phyloP scores from a whole-genome alignment of 371 early-diverging fungal genomes.

The Phascolomyces articulosus region DNA sequence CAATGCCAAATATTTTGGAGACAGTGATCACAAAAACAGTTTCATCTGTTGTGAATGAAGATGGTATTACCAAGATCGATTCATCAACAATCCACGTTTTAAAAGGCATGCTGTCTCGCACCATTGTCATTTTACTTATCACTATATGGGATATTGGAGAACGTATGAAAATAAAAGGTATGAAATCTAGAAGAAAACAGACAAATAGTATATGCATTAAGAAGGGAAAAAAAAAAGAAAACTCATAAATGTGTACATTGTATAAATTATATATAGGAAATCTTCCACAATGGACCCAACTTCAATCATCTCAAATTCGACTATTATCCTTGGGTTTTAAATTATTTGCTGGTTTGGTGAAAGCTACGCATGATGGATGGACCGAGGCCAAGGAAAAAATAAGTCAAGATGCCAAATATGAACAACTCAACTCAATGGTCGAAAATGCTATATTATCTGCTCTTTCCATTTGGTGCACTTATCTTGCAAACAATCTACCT shows the following conservation, averaged over 20 bases:
- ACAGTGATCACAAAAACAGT: background rate
- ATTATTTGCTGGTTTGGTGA: constrained; percentile 23
- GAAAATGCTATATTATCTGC: constrained; percentile 36
- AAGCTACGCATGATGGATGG: constrained; percentile 23
- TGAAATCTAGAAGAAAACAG: too few species aligned
- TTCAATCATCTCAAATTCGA: constrained; percentile 34
- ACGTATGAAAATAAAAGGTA: constrained; percentile 35
- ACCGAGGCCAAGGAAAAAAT: constrained; percentile 18
- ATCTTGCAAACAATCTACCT: constrained; percentile 27
- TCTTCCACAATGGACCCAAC: constrained; percentile 21
- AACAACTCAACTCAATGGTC: constrained; percentile 18
- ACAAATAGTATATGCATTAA: too few species aligned
- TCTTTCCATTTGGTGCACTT: constrained; percentile 50
- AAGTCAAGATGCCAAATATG: constrained; percentile 8
- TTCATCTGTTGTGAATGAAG: background rate
- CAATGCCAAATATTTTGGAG: background rate
- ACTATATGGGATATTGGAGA: constrained; percentile 48
- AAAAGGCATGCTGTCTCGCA: constrained; percentile 37
- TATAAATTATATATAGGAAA: constrained; percentile 14
- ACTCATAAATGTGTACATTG: background rate
- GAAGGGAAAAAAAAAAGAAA: background rate
- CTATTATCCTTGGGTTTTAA: constrained; percentile 34
- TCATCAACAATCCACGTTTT: constrained; percentile 33
- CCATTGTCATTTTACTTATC: constrained; percentile 38
- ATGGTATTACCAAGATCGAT: background rate